Percentiles rank a stretch among this genome's conserved stretches.
These are phyloP conservation scores for Fragosphaeria purpurea DNA, from an alignment of 2,329 filamentous ascomycete genomes.

Conservation along the genomic window DNA sequence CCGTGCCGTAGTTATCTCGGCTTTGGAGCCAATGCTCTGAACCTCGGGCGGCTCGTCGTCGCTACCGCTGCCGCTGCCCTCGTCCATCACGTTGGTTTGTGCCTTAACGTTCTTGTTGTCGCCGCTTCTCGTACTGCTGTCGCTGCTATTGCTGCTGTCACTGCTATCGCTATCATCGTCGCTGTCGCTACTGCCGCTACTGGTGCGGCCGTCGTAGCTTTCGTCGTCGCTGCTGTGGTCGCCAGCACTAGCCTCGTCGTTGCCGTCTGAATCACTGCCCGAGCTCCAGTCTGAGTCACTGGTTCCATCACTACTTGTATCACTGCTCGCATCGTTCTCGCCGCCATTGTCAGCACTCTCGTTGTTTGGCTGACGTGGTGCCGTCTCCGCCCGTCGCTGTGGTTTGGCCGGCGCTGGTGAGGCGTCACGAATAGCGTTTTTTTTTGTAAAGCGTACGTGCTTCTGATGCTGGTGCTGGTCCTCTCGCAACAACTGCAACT, in stretches of 20 bases:
- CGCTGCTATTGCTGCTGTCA: slow-evolving; percentile 12
- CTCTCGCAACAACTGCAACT: slow-evolving; percentile 32
- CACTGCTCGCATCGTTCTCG: background rate
- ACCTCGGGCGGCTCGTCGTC: background rate
- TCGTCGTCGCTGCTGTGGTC: background rate
- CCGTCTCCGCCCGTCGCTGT: too few species aligned
- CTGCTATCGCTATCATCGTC: slow-evolving; percentile 7
- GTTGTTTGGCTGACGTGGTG: too few species aligned
- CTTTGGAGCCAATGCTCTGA: too few species aligned
- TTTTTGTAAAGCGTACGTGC: background rate
- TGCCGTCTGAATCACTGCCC: too few species aligned
- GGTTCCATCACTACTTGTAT: slow-evolving; percentile 9
- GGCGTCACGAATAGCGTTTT: background rate
- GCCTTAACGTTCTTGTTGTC: slow-evolving; percentile 6
- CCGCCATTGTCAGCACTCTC: too few species aligned
- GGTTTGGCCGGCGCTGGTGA: too few species aligned
- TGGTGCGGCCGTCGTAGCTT: slow-evolving; percentile 1
- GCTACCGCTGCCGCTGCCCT: slow-evolving; percentile 1
- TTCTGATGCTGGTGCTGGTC: slow-evolving; percentile 16
- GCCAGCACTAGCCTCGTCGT: background rate
- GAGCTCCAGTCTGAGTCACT: background rate
- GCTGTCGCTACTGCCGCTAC: background rate
- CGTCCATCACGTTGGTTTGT: background rate
- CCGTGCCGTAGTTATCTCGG: too few species aligned
- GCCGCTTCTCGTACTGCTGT: slow-evolving; percentile 4